phyloP scores from a whole-genome alignment of 78 protist species.

The Monosiga brevicollis region DNA sequence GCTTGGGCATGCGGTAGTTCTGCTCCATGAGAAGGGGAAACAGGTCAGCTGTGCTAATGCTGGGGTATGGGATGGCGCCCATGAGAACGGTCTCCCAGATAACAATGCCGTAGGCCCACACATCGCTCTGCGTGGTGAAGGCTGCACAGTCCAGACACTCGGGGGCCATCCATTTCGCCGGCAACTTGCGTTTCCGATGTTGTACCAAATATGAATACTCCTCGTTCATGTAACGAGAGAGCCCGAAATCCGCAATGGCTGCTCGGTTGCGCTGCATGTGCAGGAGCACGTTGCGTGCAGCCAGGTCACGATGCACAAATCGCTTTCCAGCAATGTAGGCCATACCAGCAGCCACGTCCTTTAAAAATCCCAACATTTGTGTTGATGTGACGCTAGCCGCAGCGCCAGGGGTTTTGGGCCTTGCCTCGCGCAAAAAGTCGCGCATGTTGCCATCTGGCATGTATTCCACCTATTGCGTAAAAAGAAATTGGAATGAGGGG shows the following conservation, averaged over 20 bases:
- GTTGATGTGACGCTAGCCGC: too few species aligned
- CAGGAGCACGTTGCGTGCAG: not conserved
- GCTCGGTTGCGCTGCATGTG: not conserved
- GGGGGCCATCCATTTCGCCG: not conserved
- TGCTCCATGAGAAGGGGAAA: not conserved
- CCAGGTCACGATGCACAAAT: not conserved
- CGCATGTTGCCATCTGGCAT: not conserved
- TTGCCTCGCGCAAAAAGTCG: not conserved
- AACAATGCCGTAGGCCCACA: not conserved
- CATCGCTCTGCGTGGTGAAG: not conserved
- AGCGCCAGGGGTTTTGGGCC: not conserved
- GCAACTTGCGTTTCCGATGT: not conserved
- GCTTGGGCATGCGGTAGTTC: not conserved
- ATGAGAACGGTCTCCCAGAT: not conserved
- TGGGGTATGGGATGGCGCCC: not conserved
- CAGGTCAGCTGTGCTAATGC: not conserved
- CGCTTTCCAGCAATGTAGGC: not conserved
- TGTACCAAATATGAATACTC: not conserved
- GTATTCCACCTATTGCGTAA: too few species aligned
- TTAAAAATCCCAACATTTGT: not conserved
- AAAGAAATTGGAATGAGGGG: too few species aligned
- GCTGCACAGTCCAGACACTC: not conserved
- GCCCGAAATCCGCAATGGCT: not conserved
- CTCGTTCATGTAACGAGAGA: not conserved
- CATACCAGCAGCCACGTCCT: not conserved